These are phyloP conservation scores for Globomyces sp. DNA, from an alignment of 371 early-diverging fungal species.

Conservation along the genomic window DNA sequence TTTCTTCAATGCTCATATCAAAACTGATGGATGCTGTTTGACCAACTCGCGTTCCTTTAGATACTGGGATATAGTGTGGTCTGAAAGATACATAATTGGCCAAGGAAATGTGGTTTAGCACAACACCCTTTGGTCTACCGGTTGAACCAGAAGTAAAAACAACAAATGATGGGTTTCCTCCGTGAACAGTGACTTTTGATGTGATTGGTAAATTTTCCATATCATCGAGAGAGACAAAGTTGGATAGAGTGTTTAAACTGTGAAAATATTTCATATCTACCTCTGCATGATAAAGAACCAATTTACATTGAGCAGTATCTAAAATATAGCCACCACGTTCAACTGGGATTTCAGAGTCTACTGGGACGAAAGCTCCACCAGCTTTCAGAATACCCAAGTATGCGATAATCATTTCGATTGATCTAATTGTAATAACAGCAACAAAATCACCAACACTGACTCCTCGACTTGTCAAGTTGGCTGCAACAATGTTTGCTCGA, in stretches of 20 bases:
- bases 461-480: not conserved
- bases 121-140: constrained; percentile 36
- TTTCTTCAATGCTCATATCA: constrained; percentile 15
- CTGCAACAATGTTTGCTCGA: not conserved
- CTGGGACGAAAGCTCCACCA: constrained; percentile 15
- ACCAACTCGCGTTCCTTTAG: not conserved
- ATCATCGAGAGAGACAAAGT: not conserved
- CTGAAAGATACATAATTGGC: not conserved
- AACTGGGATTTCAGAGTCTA: not conserved
- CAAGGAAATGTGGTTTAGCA: constrained; percentile 1
- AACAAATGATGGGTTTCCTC: constrained; percentile 21
- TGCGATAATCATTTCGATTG: constrained; percentile 19
- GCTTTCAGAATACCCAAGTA: constrained; percentile 11
- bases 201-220: not conserved
- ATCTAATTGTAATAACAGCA: constrained; percentile 4
- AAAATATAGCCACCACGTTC: constrained; percentile 9
- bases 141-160: constrained; percentile 46
- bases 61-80: not conserved
- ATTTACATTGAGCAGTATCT: not conserved
- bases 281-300: constrained; percentile 5
- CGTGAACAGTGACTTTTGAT: not conserved
- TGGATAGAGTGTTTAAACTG: not conserved
- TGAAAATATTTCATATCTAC: not conserved
- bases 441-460: constrained; percentile 13
- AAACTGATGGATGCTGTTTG: constrained; percentile 9